Evolutionary conservation across 1,139 yeast genomes (phyloP).

Genomic region (Saccharomyces pastorianus): DNA sequence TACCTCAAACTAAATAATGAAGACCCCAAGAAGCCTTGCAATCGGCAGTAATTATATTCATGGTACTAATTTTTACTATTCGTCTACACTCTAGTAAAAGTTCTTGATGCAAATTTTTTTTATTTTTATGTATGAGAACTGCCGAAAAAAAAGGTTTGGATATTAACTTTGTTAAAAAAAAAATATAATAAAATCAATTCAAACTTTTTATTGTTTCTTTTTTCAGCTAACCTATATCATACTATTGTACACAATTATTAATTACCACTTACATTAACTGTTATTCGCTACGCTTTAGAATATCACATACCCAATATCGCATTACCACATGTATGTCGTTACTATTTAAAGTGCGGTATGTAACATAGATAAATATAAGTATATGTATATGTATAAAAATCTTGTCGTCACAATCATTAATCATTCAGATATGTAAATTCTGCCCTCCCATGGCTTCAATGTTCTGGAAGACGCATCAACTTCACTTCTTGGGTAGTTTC

Average conservation of each 20-base stretch:
- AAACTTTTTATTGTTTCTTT: not conserved
- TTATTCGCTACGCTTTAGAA: not conserved
- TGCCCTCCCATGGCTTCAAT: slow-evolving; percentile 13
- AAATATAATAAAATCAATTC: not conserved
- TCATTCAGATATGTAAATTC: slow-evolving; percentile 7
- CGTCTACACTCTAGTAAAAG: not conserved
- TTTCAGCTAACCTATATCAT: not conserved
- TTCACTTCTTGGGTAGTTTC: slow-evolving; percentile 5
- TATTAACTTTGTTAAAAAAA: not conserved
- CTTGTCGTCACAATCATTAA: not conserved
- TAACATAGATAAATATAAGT: no score
- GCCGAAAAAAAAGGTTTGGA: not conserved
- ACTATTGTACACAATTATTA: not conserved
- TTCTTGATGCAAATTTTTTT: not conserved
- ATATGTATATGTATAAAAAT: not conserved
- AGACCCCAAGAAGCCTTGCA: not conserved
- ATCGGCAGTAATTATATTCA: not conserved
- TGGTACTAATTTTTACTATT: not conserved
- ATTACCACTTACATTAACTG: not conserved
- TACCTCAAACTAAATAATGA: not conserved
- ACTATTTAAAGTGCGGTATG: no score
- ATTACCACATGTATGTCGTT: no score
- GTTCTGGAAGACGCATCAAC: slow-evolving; percentile 4
- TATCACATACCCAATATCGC: no score
- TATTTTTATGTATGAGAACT: not conserved